phyloP scores from a whole-genome alignment of 176 grass and related monocot genomes.

The Urochloa ruziziensis region DNA sequence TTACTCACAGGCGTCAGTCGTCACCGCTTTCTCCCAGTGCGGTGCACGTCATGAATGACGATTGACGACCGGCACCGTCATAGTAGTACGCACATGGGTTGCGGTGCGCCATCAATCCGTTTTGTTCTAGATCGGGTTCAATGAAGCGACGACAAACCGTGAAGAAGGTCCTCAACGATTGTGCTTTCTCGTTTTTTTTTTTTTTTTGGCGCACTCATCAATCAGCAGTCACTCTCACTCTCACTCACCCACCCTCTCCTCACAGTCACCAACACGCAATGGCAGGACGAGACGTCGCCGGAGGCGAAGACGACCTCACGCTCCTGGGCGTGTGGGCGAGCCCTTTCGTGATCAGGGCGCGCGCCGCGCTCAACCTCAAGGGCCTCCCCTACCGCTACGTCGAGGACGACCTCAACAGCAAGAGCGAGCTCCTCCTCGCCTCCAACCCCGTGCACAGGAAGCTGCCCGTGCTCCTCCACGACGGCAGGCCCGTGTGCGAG shows the following conservation, averaged over 20 bases:
- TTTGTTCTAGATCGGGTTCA: no score
- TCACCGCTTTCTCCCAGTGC: background rate
- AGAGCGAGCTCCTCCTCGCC: constrained; percentile 50
- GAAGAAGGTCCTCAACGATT: no score
- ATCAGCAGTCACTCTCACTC: fast-evolving
- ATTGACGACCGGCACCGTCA: background rate
- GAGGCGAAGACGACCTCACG: background rate
- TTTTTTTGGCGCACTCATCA: no score
- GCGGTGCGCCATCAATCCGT: background rate
- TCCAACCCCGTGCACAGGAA: constrained; percentile 59
- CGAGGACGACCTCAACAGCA: constrained; percentile 32
- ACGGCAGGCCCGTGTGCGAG: constrained; percentile 30
- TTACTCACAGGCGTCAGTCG: no score
- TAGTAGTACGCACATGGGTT: background rate
- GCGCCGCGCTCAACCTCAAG: constrained; percentile 53
- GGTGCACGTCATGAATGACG: background rate
- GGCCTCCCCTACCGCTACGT: constrained; percentile 41
- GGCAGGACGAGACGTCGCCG: background rate
- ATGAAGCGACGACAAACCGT: no score
- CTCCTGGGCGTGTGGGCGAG: constrained; percentile 30
- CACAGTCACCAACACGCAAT: background rate
- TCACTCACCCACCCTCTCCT: background rate
- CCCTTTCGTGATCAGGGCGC: constrained; percentile 35
- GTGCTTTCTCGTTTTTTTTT: no score
- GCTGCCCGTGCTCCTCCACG: constrained; percentile 67